Percentiles rank a stretch among this genome's conserved stretches.
These are phyloP conservation scores for Backusella westeae DNA, from an alignment of 192 early-diverging fungal genomes.

Conservation along the genomic window DNA sequence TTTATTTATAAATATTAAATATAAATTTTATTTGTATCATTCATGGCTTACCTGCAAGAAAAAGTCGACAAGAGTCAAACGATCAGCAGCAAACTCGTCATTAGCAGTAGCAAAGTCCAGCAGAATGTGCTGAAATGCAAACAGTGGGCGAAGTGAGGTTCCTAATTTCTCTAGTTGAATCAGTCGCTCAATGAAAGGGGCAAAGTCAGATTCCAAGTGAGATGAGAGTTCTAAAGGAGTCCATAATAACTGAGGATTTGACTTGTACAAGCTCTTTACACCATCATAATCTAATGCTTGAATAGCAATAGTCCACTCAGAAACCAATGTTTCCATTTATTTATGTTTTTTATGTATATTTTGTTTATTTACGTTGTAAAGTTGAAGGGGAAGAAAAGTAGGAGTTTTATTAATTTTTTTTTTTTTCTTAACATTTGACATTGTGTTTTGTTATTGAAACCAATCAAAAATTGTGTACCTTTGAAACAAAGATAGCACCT, in stretches of 20 bases:
- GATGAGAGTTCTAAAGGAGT: neutral
- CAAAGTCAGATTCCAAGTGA: slow-evolving; percentile 11
- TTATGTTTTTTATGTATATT: neutral
- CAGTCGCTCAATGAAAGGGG: slow-evolving; percentile 8
- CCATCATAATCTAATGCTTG: slow-evolving; percentile 12
- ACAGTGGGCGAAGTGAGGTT: neutral
- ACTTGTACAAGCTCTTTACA: slow-evolving; percentile 3
- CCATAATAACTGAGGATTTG: slow-evolving; percentile 15
- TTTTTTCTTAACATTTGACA: neutral
- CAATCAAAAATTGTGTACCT: neutral
- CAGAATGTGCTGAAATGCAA: slow-evolving; percentile 14
- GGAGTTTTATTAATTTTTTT: neutral
- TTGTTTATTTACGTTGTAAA: too few relatives aligned
- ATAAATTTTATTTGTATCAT: neutral
- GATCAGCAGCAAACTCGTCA: slow-evolving; percentile 10
- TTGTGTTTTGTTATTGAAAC: neutral
- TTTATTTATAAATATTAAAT: neutral
- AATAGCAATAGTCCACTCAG: slow-evolving; percentile 17
- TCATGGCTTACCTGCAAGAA: slow-evolving; percentile 7
- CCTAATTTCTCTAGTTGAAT: slow-evolving; percentile 3
- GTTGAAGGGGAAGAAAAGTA: neutral
- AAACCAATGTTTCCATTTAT: slow-evolving; percentile 1
- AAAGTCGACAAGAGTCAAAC: slow-evolving; percentile 9
- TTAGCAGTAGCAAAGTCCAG: neutral
- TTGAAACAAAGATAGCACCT: too few relatives aligned